Evolutionary conservation across 1,284 basidiomycete species (phyloP), one percentile per base, ranked within the genome.

Genomic region (Ceratobasidium theobromae): DNA sequence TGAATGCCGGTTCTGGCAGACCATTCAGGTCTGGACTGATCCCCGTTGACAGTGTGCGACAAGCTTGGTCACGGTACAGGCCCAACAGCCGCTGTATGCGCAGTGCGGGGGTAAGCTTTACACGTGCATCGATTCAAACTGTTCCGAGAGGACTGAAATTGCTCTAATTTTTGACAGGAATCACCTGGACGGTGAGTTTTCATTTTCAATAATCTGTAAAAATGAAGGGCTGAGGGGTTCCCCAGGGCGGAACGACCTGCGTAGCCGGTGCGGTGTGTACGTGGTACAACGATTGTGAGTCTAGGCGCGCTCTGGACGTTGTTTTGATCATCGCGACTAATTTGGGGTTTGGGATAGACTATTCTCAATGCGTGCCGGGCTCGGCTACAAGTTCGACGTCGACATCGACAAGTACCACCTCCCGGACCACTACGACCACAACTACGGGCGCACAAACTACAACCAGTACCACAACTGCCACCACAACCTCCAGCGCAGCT

Each of bases 61-160:
- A 2, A 35, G 27, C 21, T 6, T 48, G 6, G 48, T 46, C 18
- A n/a, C n/a, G n/a, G n/a, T n/a, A n/a, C n/a, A 62, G 1, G 58
- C 58, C 3, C 58, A 62, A 30, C 58, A 62, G 48, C 58, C 58
- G 11, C 16, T 62, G n/a, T 62, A 62, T 62, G 46, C 58, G 46
- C 58, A 62, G 38, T 62, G 58, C 30, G 58, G 58, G 1, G 58
- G 58, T 62, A 51, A 40, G 48, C 33, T 12, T 25, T 3, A 35
- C 4, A 1, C 3, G 5, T 43, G 16, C 16, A 4, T 43, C 4
- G 16, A 16, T 18, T n/a, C 14, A 43, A 14, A 43, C 21, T 38
- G 35, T 38, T 8, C 9, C 35, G 35, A 8, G 16, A 38, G 16
- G 8, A 8, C 16, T 38, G 35, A 16, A 38, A 38, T 38, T 38